phyloP scores from a whole-genome alignment of 495 filamentous ascomycete species.

The Neurospora sp. region DNA sequence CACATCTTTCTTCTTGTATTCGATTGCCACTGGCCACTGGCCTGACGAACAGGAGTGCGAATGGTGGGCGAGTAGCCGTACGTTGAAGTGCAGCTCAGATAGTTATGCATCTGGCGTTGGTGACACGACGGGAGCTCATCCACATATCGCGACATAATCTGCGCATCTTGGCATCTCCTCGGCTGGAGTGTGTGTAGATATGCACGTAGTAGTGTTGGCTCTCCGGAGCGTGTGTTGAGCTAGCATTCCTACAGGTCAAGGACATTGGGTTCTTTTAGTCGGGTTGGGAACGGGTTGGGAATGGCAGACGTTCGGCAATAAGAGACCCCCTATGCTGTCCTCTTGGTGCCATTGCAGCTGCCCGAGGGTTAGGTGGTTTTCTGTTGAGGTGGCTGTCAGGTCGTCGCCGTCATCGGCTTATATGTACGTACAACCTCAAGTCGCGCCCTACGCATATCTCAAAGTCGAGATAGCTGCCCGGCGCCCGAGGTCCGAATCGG shows the following conservation, averaged over 20 bases:
- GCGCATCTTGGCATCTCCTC: not conserved
- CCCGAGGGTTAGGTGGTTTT: not conserved
- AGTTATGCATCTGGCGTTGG: not conserved
- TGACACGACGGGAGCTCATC: not conserved
- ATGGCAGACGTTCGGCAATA: not conserved
- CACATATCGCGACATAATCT: not conserved
- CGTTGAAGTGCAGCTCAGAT: not conserved
- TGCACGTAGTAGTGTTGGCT: not conserved
- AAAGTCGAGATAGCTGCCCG: not conserved
- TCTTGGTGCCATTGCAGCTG: not conserved
- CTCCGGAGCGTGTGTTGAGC: not conserved
- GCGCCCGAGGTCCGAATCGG: not conserved
- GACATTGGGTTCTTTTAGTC: not conserved
- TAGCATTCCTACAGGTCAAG: not conserved
- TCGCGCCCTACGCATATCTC: not conserved
- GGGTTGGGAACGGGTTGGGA: not conserved
- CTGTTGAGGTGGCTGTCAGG: not conserved
- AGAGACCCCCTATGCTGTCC: not conserved
- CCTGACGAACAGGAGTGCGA: not conserved
- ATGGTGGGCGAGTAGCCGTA: not conserved
- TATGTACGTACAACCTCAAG: not conserved
- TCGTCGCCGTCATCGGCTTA: not conserved
- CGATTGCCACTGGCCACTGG: not conserved
- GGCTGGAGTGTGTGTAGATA: not conserved
- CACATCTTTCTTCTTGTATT: not conserved